Evolutionary conservation across 179 eudicot genomes (phyloP), one percentile per base, ranked within the genome.

Genomic region (Camellia oleifera): DNA sequence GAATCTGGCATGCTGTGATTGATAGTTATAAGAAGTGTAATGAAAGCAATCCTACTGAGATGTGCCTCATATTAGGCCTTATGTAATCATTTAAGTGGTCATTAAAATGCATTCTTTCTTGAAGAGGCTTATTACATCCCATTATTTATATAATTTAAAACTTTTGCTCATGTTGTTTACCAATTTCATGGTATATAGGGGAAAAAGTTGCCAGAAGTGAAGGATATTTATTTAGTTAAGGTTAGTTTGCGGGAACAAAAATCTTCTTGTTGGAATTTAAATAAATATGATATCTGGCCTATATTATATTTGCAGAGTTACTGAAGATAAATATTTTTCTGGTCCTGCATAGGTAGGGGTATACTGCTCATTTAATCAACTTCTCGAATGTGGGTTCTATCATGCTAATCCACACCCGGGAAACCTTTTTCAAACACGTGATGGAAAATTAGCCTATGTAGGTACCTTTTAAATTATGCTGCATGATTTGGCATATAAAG

Each of bases 321-420:
- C 53, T 63, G 58, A 18, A 8, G 40, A 46, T 10, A 40, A 65
- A 2, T 44, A 10, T 46, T 78, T 73, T 82, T 32, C 20, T 81
- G 74, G 57, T 76, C 17, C 56, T 85, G 61, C 76, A 75, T 91
- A 96, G 99, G 85, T 96, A 75, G 99, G 99, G 85, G 99, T 96
- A 73, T 96, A 94, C 87, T 94, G 98, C 86, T 94, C 99, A 66
- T 91, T 96, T 83, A 92, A 92, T 86, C 99, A 96, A 86, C 94
- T 96, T 85, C 92, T 96, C 68, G 99, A 96, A 86, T 85, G 73
- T 87, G 99, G 99, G 46, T 96, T 96, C 84, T 96, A 96, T 88
- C 99, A 96, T 65, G 99, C 99, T 13, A 98, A 96, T 90, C 99
- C 99, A 64, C 99, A 96, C 84, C 99, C 99, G 83, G 99, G 99